Evolutionary conservation across 371 early-diverging fungal species (phyloP), one percentile per base, ranked within the genome.

Genomic region (Batkoa obscura): DNA sequence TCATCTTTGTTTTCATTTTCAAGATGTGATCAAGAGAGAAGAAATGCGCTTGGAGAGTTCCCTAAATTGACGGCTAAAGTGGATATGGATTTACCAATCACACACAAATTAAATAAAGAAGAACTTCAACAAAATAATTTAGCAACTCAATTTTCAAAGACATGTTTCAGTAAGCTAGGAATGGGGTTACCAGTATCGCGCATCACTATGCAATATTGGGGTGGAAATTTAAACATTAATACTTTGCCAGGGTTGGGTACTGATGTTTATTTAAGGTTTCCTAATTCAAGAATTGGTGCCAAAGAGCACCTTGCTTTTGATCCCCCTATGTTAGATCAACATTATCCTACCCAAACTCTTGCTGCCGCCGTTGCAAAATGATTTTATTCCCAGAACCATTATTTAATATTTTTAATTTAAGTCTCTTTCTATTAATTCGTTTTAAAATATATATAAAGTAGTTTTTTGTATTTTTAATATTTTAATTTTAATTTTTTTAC

Each of bases 171-270:
- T 57, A 72, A 79, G 46, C 64, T 90, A 48, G 94, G 94, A 3
- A 75, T 94, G 52, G 92, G 92, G 0, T 65, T 90, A 59, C 86
- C 87, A 0, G 81, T 94, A 84, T 76, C 81, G 45, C 67, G 79
- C 38, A 83, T 86, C 12, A 91, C 85, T 64, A 85, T 88, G 23
- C 81, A 86, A 68, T 88, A 83, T 58, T 86, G 86, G 87, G 84
- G 84, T 17, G 86, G 86, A 23, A 71, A 72, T 43, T 67, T 94
- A 32, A 74, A 73, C 35, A 66, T 90, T 12, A 71, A 72, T 48
- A 73, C 81, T 0, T 73, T 90, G 77, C 77, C 86, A 39, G 90
- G 90, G 4, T 86, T 75, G 59, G 94, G 91, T 13, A 84, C 86
- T 17, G 93, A 94, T 65, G 86, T 83, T 0, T 92, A 91, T 64